A percentile compares a stretch with the other conserved stretches of the same genome.
phyloP scores from a whole-genome alignment of 1,139 yeast species.

The Protomyces inundatus region DNA sequence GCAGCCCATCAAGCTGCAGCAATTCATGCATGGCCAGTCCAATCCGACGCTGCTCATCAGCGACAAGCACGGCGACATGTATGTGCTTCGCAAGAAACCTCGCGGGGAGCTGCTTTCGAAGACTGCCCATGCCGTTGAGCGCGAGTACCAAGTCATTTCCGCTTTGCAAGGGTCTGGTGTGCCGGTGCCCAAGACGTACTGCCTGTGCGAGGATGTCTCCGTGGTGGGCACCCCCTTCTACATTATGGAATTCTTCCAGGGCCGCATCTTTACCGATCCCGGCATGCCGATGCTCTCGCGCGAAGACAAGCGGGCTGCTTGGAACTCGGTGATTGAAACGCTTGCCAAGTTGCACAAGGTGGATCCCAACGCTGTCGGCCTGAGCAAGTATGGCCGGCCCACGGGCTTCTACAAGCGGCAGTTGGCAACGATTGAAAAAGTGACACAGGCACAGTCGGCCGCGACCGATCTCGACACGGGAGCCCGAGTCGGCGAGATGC shows the following conservation, averaged over 20 bases:
- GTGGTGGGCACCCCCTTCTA: constrained; percentile 50
- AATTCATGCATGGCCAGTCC: constrained; percentile 62
- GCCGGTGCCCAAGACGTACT: constrained; percentile 63
- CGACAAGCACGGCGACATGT: constrained; percentile 44
- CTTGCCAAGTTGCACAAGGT: constrained; percentile 52
- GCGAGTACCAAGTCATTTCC: constrained; percentile 54
- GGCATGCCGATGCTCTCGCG: constrained; percentile 43
- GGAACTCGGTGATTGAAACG: constrained; percentile 53
- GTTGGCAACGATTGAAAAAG: constrained; percentile 47
- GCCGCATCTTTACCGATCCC: constrained; percentile 57
- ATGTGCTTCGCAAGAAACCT: constrained; percentile 59
- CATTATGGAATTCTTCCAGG: constrained; percentile 56
- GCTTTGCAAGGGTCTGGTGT: constrained; percentile 43
- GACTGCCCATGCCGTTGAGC: constrained; percentile 62
- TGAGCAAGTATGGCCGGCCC: constrained; percentile 46
- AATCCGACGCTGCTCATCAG: constrained; percentile 57
- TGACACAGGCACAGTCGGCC: constrained; percentile 49
- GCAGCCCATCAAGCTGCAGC: constrained; percentile 36
- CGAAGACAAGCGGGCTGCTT: constrained; percentile 38
- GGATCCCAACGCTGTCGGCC: constrained; percentile 46
- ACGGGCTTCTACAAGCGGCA: constrained; percentile 53
- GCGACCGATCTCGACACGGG: constrained; percentile 36
- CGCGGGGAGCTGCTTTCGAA: constrained; percentile 53
- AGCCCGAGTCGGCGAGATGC: constrained; percentile 49
- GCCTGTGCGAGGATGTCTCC: constrained; percentile 55